Conservation (phyloP, 306 rosid genomes). For the Cucurbita maxima region DNA sequence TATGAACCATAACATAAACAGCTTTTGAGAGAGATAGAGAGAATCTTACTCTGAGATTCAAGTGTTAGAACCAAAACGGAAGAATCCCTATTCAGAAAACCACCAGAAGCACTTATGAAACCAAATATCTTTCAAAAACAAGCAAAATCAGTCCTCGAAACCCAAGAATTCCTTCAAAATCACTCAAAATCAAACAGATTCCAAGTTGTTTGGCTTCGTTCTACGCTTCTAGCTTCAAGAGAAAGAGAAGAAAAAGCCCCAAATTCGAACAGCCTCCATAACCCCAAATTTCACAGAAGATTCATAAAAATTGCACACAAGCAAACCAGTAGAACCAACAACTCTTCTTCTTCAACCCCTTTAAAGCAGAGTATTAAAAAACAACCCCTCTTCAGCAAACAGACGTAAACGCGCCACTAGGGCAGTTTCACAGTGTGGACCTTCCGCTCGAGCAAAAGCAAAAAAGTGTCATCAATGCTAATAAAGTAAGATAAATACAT, state of each 20-base stretch:
- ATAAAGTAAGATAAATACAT: not conserved
- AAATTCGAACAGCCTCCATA: not conserved
- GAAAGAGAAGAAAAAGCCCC: not conserved
- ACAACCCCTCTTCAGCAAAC: not conserved
- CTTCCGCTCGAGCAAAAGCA: not conserved
- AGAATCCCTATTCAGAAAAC: not conserved
- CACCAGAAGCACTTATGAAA: not conserved
- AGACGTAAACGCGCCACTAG: not conserved
- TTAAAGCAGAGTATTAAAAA: not conserved
- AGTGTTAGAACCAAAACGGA: not conserved
- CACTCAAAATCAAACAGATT: constrained; percentile 6
- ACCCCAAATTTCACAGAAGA: not conserved
- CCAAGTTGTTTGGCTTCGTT: not conserved
- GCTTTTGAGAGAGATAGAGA: not conserved
- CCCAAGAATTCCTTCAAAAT: not conserved
- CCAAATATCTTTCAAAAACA: not conserved
- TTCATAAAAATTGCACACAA: not conserved
- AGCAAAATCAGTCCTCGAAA: not conserved
- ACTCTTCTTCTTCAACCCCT: not conserved
- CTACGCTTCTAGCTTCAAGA: not conserved
- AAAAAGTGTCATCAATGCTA: not conserved
- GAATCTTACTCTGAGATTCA: not conserved
- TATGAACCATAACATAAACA: not conserved
- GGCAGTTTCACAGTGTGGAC: not conserved
- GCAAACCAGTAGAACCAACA: not conserved